These are phyloP conservation scores for Nepenthes alata DNA, from an alignment of 179 eudicot species.

Conservation along the genomic window DNA sequence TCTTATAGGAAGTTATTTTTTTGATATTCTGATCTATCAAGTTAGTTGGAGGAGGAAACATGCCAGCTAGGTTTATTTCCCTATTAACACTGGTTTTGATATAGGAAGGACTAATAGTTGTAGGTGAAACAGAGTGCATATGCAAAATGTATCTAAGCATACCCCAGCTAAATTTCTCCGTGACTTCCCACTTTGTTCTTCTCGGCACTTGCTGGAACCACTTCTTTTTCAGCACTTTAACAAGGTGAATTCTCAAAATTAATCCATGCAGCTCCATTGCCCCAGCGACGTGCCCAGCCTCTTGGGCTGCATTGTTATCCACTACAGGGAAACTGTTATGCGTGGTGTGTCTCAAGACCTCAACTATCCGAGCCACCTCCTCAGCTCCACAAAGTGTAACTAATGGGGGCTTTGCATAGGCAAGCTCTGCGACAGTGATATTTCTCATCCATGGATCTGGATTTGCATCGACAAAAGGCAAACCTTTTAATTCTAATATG, in stretches of 20 bases:
- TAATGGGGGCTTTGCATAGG: conserved; percentile 67
- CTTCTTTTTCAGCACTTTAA: conserved; percentile 70
- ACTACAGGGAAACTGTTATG: conserved; percentile 87
- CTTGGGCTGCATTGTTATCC: conserved; percentile 28
- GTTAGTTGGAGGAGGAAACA: too few species aligned
- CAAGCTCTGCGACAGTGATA: conserved; percentile 66
- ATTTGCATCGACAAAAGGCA: conserved; percentile 75
- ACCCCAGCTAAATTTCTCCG: conserved; percentile 77
- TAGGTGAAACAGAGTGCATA: neutral
- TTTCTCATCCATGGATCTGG: conserved; percentile 97
- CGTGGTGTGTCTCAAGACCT: conserved; percentile 60
- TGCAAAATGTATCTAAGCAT: conserved; percentile 10
- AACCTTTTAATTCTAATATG: conserved; percentile 76
- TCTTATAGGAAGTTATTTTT: too few species aligned
- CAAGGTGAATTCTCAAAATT: conserved; percentile 59
- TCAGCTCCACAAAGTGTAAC: conserved; percentile 62
- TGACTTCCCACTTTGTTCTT: conserved; percentile 70
- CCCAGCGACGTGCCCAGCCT: conserved; percentile 20
- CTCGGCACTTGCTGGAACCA: conserved; percentile 57
- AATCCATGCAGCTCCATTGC: conserved; percentile 53
- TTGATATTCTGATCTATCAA: too few species aligned
- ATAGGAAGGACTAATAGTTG: too few species aligned
- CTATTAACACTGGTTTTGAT: too few species aligned
- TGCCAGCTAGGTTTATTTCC: too few species aligned
- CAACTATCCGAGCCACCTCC: conserved; percentile 68